Conservation (phyloP, 306 rosid genomes). For the Acacia acuminata region DNA sequence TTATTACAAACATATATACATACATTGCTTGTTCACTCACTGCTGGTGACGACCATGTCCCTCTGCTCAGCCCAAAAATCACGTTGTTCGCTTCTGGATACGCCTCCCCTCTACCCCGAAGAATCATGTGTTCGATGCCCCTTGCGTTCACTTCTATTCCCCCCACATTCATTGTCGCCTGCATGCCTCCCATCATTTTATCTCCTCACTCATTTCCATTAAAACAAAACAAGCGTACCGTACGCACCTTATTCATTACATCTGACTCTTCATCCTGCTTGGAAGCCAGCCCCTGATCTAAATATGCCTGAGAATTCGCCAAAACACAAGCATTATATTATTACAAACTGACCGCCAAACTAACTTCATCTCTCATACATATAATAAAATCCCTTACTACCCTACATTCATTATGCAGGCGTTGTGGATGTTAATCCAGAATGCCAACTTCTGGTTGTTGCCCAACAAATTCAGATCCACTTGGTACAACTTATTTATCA, state of each 20-base stretch:
- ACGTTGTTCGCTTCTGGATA: slow-evolving; percentile 85
- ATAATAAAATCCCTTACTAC: slow-evolving; percentile 50
- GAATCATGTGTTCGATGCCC: slow-evolving; percentile 94
- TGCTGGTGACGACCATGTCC: slow-evolving; percentile 95
- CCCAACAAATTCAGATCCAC: slow-evolving; percentile 73
- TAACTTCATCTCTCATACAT: not conserved
- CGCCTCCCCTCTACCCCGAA: slow-evolving; percentile 76
- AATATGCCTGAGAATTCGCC: slow-evolving; percentile 68
- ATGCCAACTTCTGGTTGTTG: slow-evolving; percentile 89
- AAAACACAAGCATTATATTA: not conserved
- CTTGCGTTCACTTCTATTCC: slow-evolving; percentile 86
- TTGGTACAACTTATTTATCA: slow-evolving; percentile 61
- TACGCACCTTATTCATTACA: slow-evolving; percentile 76
- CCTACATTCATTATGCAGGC: slow-evolving; percentile 98
- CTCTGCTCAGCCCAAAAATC: slow-evolving; percentile 84
- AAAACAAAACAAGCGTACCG: too few relatives aligned
- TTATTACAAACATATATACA: too few relatives aligned
- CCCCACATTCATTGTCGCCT: slow-evolving; percentile 88
- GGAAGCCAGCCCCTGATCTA: slow-evolving; percentile 81
- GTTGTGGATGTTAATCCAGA: slow-evolving; percentile 95
- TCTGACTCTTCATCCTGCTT: slow-evolving; percentile 67
- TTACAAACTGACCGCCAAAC: not conserved
- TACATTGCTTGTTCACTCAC: slow-evolving; percentile 30
- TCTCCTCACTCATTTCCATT: not conserved
- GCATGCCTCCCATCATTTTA: not conserved